These are phyloP conservation scores for Apocynum venetum DNA, from an alignment of 257 asterid genomes.

Conservation along the genomic window DNA sequence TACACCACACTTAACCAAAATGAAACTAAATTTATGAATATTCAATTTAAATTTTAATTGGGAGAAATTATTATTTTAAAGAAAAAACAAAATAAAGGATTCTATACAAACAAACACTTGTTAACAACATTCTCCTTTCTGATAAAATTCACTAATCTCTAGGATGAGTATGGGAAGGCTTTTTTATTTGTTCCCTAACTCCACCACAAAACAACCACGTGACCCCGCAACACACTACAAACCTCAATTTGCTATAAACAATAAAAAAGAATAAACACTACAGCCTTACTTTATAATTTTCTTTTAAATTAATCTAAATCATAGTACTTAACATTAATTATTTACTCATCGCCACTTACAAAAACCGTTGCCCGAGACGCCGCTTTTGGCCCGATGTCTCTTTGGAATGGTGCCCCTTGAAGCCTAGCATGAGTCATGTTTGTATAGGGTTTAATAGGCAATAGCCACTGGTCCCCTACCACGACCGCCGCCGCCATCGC, in stretches of 20 bases:
- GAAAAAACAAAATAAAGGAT: neutral
- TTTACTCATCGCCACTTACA: neutral
- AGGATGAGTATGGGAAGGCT: neutral
- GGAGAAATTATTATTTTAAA: neutral
- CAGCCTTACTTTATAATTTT: neutral
- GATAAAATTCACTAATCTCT: conserved; percentile 5
- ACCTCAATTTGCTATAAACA: neutral
- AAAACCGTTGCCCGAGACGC: conserved; percentile 12
- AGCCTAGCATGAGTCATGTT: conserved; percentile 1
- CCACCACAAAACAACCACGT: conserved; percentile 27
- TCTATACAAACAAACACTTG: neutral
- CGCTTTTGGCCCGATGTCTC: conserved; percentile 20
- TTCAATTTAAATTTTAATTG: neutral
- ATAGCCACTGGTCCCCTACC: conserved; percentile 18
- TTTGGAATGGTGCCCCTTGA: conserved; percentile 1
- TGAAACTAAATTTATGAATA: too few relatives aligned
- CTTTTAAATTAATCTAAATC: neutral
- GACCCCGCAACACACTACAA: conserved; percentile 25
- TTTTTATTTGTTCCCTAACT: conserved; percentile 9
- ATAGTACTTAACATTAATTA: conserved; percentile 2
- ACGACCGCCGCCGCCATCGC: neutral
- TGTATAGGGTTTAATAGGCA: neutral
- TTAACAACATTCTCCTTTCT: conserved; percentile 9
- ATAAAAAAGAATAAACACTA: neutral
- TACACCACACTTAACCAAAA: too few relatives aligned